A percentile compares a stretch with the other conserved stretches of the same genome.
Evolutionary conservation across 805 yeast species (phyloP).

Genomic region (Wickerhamiella dianesei): DNA sequence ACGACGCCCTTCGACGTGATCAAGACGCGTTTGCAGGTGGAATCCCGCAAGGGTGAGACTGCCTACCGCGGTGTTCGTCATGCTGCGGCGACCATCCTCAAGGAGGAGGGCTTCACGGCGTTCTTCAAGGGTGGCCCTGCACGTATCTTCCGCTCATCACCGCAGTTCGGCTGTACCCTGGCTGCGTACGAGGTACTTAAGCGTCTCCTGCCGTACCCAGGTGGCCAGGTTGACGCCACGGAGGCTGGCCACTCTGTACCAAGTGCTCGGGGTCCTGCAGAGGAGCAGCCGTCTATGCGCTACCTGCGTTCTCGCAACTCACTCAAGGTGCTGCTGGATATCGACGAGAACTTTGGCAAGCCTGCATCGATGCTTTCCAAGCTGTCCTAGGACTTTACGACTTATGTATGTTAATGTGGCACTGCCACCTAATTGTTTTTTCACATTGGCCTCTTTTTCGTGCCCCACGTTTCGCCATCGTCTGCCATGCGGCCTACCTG

Average conservation of each 20-base stretch:
- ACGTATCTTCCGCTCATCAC: slow-evolving; percentile 86
- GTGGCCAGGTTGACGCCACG: slow-evolving; percentile 23
- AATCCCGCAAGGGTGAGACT: slow-evolving; percentile 61
- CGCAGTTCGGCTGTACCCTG: slow-evolving; percentile 93
- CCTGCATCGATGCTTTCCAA: slow-evolving; percentile 13
- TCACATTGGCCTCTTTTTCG: too few relatives aligned
- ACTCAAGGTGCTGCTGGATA: slow-evolving; percentile 30
- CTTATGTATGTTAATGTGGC: neutral
- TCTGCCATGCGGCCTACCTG: too few relatives aligned
- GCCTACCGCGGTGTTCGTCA: slow-evolving; percentile 64
- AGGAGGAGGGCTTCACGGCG: slow-evolving; percentile 73
- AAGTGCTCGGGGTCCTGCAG: slow-evolving; percentile 19
- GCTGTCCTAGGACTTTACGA: neutral
- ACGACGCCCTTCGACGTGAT: slow-evolving; percentile 97
- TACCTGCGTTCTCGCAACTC: slow-evolving; percentile 31
- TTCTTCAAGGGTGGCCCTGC: slow-evolving; percentile 96
- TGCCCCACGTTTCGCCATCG: too few relatives aligned
- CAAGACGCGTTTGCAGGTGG: slow-evolving; percentile 86
- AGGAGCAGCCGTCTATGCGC: slow-evolving; percentile 22
- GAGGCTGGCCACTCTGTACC: slow-evolving; percentile 34
- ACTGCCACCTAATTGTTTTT: neutral
- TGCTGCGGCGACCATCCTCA: slow-evolving; percentile 58
- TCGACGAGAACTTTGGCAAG: slow-evolving; percentile 33
- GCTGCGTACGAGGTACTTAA: slow-evolving; percentile 95
- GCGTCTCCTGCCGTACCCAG: slow-evolving; percentile 54